Conservation (phyloP, 2,329 filamentous ascomycete species). For the Beauveria varroae region DNA sequence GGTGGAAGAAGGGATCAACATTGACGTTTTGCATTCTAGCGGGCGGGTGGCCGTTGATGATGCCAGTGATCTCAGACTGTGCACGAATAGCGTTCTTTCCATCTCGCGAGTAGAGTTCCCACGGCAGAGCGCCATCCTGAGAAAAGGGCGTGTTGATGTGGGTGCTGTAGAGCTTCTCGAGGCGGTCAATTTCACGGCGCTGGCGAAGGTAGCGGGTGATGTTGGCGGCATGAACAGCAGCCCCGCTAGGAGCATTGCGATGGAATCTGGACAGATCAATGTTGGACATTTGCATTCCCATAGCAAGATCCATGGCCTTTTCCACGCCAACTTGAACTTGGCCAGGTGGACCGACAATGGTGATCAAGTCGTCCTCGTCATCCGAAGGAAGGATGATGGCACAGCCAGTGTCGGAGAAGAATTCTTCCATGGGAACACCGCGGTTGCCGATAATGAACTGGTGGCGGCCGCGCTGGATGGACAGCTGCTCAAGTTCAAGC, state of each 20-base stretch:
- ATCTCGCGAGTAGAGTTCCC: constrained; percentile 84
- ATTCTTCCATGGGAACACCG: constrained; percentile 73
- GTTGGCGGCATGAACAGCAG: constrained; percentile 72
- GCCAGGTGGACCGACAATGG: constrained; percentile 72
- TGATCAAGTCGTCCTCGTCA: constrained; percentile 75
- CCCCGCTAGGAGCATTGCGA: constrained; percentile 61
- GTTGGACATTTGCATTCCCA: constrained; percentile 75
- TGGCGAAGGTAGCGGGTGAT: constrained; percentile 83
- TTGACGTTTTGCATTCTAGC: constrained; percentile 58
- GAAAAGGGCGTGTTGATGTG: constrained; percentile 75
- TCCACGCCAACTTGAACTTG: constrained; percentile 69
- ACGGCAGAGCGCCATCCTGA: constrained; percentile 63
- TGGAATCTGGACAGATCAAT: constrained; percentile 79
- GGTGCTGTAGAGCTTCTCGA: constrained; percentile 75
- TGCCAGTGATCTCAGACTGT: constrained; percentile 64
- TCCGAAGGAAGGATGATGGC: constrained; percentile 72
- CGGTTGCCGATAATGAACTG: constrained; percentile 90
- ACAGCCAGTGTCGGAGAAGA: constrained; percentile 86
- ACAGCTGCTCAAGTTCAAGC: constrained; percentile 68
- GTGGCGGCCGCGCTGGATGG: constrained; percentile 79
- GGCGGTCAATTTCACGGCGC: constrained; percentile 70
- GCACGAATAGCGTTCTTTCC: constrained; percentile 75
- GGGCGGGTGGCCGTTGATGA: constrained; percentile 68
- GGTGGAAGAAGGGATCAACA: constrained; percentile 74
- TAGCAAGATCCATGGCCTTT: constrained; percentile 80